Percentiles rank a stretch among this genome's conserved stretches.
Evolutionary conservation across 1,284 basidiomycete genomes (phyloP).

Genomic region (Phylloporus sp.): DNA sequence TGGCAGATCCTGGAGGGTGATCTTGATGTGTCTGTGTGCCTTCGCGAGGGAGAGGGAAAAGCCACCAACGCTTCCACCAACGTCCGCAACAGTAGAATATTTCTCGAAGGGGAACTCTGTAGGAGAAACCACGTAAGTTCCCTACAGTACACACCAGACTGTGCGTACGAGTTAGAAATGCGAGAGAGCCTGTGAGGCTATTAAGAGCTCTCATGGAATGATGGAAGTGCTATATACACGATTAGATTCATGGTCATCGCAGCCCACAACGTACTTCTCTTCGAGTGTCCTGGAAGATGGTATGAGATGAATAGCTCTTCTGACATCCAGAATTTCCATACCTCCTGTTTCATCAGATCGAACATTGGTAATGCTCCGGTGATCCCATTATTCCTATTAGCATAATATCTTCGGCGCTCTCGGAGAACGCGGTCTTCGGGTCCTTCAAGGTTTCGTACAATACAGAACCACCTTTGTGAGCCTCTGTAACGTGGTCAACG

Average conservation of each 20-base stretch:
- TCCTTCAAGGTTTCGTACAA: neutral
- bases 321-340: too few relatives aligned
- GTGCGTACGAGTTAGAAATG: too few relatives aligned
- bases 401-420: slow-evolving; percentile 25
- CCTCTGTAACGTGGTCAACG: neutral
- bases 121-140: too few relatives aligned
- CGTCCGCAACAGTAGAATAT: slow-evolving; percentile 34
- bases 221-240: too few relatives aligned
- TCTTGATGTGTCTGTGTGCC: slow-evolving; percentile 31
- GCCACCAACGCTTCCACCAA: slow-evolving; percentile 40
- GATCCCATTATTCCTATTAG: slow-evolving; percentile 22
- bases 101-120: too few relatives aligned
- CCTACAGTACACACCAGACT: too few relatives aligned
- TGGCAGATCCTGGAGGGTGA: slow-evolving; percentile 37
- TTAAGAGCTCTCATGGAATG: too few relatives aligned
- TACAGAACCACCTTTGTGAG: neutral
- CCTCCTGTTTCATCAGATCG: slow-evolving; percentile 28
- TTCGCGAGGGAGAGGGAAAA: slow-evolving; percentile 35
- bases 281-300: neutral
- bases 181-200: too few relatives aligned
- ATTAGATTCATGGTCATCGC: too few relatives aligned
- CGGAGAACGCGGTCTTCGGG: slow-evolving; percentile 26
- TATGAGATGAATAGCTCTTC: slow-evolving; percentile 17
- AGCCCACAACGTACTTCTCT: too few relatives aligned
- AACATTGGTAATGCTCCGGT: neutral